Percentiles rank a stretch among this genome's conserved stretches.
Conservation (phyloP, 1,284 basidiomycete species). For the Sphagnurus paluster region DNA sequence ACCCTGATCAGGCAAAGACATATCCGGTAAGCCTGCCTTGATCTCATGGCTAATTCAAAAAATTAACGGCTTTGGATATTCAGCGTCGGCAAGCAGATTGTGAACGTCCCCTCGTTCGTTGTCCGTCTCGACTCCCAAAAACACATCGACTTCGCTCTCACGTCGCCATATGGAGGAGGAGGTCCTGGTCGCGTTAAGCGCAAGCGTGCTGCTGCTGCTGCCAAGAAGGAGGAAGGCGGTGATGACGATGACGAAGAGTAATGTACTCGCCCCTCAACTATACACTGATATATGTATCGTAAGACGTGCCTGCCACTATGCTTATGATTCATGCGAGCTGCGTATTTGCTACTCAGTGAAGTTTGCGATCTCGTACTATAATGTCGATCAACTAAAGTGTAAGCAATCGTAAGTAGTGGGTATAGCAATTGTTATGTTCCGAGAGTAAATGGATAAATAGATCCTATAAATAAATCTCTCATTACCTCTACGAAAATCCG, state of each 20-base stretch:
- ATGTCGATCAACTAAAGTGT: too few relatives aligned
- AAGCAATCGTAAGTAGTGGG: neutral
- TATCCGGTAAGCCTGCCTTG: constrained; percentile 71
- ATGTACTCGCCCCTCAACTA: constrained; percentile 20
- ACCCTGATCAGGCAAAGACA: constrained; percentile 97
- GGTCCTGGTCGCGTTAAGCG: constrained; percentile 98
- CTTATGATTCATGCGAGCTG: constrained; percentile 18
- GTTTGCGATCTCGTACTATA: neutral
- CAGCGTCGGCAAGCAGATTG: constrained; percentile 98
- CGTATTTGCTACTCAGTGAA: neutral
- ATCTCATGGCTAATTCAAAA: constrained; percentile 1
- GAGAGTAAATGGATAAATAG: neutral
- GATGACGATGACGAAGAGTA: constrained; percentile 91
- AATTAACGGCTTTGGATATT: constrained; percentile 3
- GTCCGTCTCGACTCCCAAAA: constrained; percentile 97
- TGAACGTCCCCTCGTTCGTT: constrained; percentile 99
- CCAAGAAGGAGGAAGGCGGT: constrained; percentile 88
- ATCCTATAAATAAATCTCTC: neutral
- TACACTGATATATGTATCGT: constrained; percentile 17
- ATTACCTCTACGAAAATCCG: constrained; percentile 42
- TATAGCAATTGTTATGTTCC: too few relatives aligned
- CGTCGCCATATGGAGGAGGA: constrained; percentile 96
- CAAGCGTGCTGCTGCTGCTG: constrained; percentile 94
- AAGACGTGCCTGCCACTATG: constrained; percentile 16
- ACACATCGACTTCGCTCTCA: constrained; percentile 99